A percentile compares a stretch with the other conserved stretches of the same genome.
These are phyloP conservation scores for Oryza officinalis DNA, from an alignment of 176 grass and related monocot genomes.

Conservation along the genomic window DNA sequence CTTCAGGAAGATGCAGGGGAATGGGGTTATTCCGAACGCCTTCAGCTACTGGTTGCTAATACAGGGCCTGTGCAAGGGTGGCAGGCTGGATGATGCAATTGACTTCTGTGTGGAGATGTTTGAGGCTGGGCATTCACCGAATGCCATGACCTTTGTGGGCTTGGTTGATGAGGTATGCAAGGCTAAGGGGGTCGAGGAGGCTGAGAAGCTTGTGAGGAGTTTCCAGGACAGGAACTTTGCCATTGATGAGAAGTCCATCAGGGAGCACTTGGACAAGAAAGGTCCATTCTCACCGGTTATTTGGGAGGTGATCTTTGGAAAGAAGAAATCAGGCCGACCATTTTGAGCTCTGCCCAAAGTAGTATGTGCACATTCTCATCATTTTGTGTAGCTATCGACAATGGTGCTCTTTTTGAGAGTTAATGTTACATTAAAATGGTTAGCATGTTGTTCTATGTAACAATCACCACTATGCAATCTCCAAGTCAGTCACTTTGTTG, in stretches of 20 bases:
- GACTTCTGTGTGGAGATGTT: slow-evolving; percentile 80
- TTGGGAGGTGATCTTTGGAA: slow-evolving; percentile 87
- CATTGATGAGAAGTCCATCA: slow-evolving; percentile 86
- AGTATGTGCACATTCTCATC: slow-evolving; percentile 43
- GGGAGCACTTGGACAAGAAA: slow-evolving; percentile 94
- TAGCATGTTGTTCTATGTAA: slow-evolving; percentile 17
- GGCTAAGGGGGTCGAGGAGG: slow-evolving; percentile 61
- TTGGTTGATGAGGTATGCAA: slow-evolving; percentile 73
- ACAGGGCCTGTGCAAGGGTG: slow-evolving; percentile 63
- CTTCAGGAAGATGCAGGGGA: slow-evolving; percentile 89
- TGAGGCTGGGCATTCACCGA: slow-evolving; percentile 65
- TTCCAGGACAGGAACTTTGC: slow-evolving; percentile 76
- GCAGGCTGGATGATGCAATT: slow-evolving; percentile 57
- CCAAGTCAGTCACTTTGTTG: slow-evolving; percentile 14
- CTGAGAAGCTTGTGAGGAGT: slow-evolving; percentile 56
- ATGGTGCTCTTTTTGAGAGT: not conserved
- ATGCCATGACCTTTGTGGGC: slow-evolving; percentile 61
- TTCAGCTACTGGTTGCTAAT: slow-evolving; percentile 78
- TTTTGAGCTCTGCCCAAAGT: slow-evolving; percentile 46
- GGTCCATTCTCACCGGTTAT: slow-evolving; percentile 72
- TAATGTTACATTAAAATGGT: slow-evolving; percentile 23
- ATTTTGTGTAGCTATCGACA: slow-evolving; percentile 5
- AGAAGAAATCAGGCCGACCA: slow-evolving; percentile 44
- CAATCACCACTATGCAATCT: not conserved
- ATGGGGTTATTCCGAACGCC: slow-evolving; percentile 77